These are phyloP conservation scores for Plasmodium malariae DNA, from an alignment of 169 alveolate genomes.

Conservation along the genomic window DNA sequence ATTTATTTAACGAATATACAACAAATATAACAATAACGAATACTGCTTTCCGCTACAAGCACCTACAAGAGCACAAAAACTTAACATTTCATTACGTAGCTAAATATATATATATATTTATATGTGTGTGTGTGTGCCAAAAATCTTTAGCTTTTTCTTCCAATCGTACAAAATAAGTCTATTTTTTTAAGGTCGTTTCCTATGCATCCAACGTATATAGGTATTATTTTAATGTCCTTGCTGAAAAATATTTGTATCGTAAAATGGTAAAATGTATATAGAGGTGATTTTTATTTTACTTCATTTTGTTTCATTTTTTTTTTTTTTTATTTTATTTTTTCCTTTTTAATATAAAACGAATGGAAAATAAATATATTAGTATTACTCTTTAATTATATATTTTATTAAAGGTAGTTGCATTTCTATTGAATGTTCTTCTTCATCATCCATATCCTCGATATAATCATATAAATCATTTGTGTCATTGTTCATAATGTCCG, in stretches of 20 bases:
- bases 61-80: too few relatives aligned
- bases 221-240: conserved; percentile 58
- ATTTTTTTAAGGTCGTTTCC: conserved; percentile 62
- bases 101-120: conserved; percentile 53
- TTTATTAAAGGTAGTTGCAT: conserved; percentile 92
- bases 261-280: background rate
- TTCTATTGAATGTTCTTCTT: conserved; percentile 93
- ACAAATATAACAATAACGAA: background rate
- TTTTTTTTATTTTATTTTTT: background rate
- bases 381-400: conserved; percentile 82
- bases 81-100: background rate
- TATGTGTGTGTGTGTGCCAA: background rate
- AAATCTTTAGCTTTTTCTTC: background rate
- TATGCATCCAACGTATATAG: conserved; percentile 69
- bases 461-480: conserved; percentile 17
- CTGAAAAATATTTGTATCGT: conserved; percentile 3
- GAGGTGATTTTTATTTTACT: background rate
- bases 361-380: background rate
- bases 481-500: conserved; percentile 46
- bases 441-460: conserved; percentile 75
- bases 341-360: conserved; percentile 1
- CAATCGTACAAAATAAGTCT: conserved; percentile 5
- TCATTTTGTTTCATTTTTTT: background rate
- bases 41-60: too few relatives aligned
- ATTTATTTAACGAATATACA: background rate